Base-by-base conservation (phyloP, 208 protist genomes). In the Trypanosoma platydactyli region DNA sequence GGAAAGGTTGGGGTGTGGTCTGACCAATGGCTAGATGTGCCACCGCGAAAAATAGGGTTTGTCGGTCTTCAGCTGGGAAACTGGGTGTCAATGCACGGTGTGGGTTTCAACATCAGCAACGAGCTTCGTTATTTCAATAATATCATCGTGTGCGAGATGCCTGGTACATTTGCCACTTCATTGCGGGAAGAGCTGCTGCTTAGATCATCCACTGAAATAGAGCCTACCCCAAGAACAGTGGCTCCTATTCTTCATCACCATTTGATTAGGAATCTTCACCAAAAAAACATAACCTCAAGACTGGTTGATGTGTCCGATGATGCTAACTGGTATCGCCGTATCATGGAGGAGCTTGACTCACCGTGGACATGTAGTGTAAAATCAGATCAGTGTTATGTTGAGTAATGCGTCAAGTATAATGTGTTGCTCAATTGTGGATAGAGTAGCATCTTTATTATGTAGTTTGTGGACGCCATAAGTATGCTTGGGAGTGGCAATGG, bases 21-120 rank as follows among this genome's bases (percentile, higher is more conserved):
- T 2, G 86, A 92, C 49, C 48, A 44, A 24, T 81, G 60, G 51
- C 20, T 25, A 0, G 65, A 52, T 35, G 59, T 35, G 5, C 55
- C 61, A 0, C 61, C 83, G 20, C 70, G 77, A 0, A 97, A 97
- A 64, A 58, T 97, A 1, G 91, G 85, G 3, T 84, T 80, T 25
- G 89, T 95, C 44, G 91, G 89, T 12, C 82, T 97, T 60, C 87
- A 94, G 67, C 81, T 97, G 1, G 84, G 84, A 7, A 92, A 76
- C 53, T 97, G 87, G 87, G 81, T 93, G 3, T 93, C 89, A 1
- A 97, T 97, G 91, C 91, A 97, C 64, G 91, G 89, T 1, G 73
- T 73, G 0, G 74, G 85, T 41, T 71, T 95, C 65, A 97, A 97
- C 66, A 74, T 97, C 3, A 57, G 53, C 44, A 83, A 77, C 44